These are phyloP conservation scores for Thelephora terrestris DNA, from an alignment of 1,284 basidiomycete genomes.

Conservation along the genomic window DNA sequence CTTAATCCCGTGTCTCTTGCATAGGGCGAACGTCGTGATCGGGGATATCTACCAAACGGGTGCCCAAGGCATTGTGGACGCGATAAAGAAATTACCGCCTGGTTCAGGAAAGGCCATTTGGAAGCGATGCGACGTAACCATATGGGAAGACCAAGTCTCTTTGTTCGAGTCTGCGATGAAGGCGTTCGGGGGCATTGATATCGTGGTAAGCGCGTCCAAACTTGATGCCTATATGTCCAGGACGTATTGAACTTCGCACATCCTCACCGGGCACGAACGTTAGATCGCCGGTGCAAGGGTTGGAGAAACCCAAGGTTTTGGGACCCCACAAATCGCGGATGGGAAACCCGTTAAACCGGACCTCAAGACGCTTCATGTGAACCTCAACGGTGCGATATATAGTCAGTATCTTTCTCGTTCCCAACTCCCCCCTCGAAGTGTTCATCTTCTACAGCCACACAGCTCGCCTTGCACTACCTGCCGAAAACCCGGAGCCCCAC, in stretches of 20 bases:
- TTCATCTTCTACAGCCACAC: too few species aligned
- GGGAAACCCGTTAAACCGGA: constrained; percentile 36
- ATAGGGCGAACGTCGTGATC: constrained; percentile 45
- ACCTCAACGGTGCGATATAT: constrained; percentile 42
- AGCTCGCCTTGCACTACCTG: too few species aligned
- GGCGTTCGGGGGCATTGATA: constrained; percentile 37
- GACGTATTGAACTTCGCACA: background rate
- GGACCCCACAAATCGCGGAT: constrained; percentile 21
- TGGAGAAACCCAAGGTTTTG: constrained; percentile 28
- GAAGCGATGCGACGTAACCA: constrained; percentile 39
- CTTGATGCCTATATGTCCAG: too few species aligned
- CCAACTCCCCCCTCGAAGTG: too few species aligned
- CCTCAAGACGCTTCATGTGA: constrained; percentile 39
- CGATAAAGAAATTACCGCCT: constrained; percentile 24
- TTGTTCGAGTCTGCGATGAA: constrained; percentile 41
- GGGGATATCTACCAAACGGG: constrained; percentile 36
- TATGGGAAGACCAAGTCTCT: constrained; percentile 43
- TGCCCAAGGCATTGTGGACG: constrained; percentile 29
- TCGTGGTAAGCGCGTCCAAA: constrained; percentile 29
- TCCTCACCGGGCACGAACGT: too few species aligned
- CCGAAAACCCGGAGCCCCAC: too few species aligned
- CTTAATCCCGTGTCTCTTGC: too few species aligned
- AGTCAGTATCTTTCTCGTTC: too few species aligned
- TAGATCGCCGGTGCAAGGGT: constrained; percentile 50
- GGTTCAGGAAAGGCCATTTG: constrained; percentile 32